Conservation (phyloP, 345 rosid species). For the Pistacia vera region DNA sequence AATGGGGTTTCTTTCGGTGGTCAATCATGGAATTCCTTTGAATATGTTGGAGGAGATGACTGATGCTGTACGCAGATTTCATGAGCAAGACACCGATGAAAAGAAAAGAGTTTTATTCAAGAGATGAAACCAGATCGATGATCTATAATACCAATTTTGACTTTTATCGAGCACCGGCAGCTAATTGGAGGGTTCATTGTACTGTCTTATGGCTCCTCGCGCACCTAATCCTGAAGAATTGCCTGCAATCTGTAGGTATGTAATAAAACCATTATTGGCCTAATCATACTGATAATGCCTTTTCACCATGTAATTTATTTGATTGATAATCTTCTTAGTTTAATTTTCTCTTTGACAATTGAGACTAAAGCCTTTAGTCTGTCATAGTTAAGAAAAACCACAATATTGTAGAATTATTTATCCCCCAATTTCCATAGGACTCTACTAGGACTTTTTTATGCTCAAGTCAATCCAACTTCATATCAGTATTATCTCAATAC, state of each 20-base stretch:
- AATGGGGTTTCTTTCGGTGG: slow-evolving; percentile 53
- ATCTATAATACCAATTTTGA: slow-evolving; percentile 42
- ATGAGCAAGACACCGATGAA: slow-evolving; percentile 35
- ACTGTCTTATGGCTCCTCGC: slow-evolving; percentile 39
- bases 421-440: too few species aligned
- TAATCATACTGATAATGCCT: too few species aligned
- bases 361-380: too few species aligned
- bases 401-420: too few species aligned
- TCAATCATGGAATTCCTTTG: slow-evolving; percentile 50
- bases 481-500: background rate
- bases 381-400: too few species aligned
- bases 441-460: background rate
- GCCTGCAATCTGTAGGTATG: slow-evolving; percentile 52
- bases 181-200: slow-evolving; percentile 52
- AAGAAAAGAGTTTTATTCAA: slow-evolving; percentile 41
- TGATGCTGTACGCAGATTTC: slow-evolving; percentile 37
- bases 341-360: too few species aligned
- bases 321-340: too few species aligned
- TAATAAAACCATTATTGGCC: background rate
- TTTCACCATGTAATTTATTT: too few species aligned
- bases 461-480: background rate
- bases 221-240: slow-evolving; percentile 45
- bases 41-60: slow-evolving; percentile 33
- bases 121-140: slow-evolving; percentile 29
- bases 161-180: slow-evolving; percentile 25